A percentile compares a stretch with the other conserved stretches of the same genome.
phyloP scores from a whole-genome alignment of 2,329 filamentous ascomycete species.

The Davidsoniella virescens region DNA sequence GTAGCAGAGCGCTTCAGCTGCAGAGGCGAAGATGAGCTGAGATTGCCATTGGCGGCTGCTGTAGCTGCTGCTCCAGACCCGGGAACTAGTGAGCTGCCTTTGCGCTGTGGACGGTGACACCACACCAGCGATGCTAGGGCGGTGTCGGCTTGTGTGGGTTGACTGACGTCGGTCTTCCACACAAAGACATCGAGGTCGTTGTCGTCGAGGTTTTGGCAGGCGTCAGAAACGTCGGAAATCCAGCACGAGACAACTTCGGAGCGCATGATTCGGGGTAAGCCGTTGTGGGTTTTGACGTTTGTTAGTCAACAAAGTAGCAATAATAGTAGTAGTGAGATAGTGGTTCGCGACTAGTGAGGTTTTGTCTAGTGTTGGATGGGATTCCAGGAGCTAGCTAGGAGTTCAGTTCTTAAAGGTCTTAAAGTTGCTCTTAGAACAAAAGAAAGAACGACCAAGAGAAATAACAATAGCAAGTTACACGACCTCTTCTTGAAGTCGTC shows the following conservation, averaged over 20 bases:
- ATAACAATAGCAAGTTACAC: no score
- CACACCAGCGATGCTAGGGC: constrained; percentile 8
- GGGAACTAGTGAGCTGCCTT: background rate
- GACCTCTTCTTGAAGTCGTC: no score
- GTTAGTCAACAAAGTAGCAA: no score
- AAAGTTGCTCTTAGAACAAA: no score
- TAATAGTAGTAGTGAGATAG: no score
- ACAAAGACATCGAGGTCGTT: constrained; percentile 8
- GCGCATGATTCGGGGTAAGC: constrained; percentile 5
- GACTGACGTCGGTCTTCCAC: constrained; percentile 8
- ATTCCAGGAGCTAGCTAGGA: no score
- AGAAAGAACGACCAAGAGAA: no score
- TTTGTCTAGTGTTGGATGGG: no score
- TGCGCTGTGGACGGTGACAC: constrained; percentile 9
- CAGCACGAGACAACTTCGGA: constrained; percentile 10
- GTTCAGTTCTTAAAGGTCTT: no score
- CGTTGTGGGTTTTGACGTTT: background rate
- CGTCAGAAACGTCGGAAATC: constrained; percentile 9
- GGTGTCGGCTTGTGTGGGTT: constrained; percentile 2
- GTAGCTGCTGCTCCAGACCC: background rate
- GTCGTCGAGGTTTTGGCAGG: constrained; percentile 4
- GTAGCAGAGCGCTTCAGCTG: background rate
- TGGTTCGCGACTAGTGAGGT: no score
- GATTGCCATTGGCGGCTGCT: background rate
- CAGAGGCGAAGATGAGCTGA: constrained; percentile 1